Base-by-base conservation (phyloP, 1,139 yeast species). In the Candida albicans region DNA sequence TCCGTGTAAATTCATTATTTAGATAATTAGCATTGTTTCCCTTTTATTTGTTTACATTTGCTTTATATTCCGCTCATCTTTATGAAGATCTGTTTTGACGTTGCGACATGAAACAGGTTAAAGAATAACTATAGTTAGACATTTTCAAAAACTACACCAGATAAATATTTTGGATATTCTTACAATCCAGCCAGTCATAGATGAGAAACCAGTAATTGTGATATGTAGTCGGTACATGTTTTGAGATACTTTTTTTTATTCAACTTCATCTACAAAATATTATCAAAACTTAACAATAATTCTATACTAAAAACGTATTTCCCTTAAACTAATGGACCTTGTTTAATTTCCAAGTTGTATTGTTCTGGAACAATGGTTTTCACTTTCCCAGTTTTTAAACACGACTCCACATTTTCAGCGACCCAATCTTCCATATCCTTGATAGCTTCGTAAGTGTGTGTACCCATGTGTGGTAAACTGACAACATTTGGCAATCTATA, bases 391-490 rank as follows among this genome's bases (percentile, higher is more conserved):
- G 82, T 77, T 31, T 65, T 56, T 41, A 81, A 58, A 47, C 62
- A 75, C 30, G 60, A 56, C 32, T 57, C 58, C 12, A 77, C 74
- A 52, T 79, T 79, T 34, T 70, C 71, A 39, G 80, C 66, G 11
- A 74, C 79, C 59, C 78, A 77, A 47, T 65, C 70, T 62, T 82
- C 86, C 82, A 83, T 77, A 55, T 75, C 75, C 46, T 63, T 59
- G 41, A 77, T 68, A 2, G 87, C 79, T 58, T 81, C 86, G 37
- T 64, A 61, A 2, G 93, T 73, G 60, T 79, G 82, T 0, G 96
- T 87, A 27, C 96, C 96, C 84, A 86, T 80, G 60, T 89, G 95
- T 14, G 95, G 95, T 53, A 84, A 69, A 35, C 84, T 74, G 10
- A 84, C 72, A 12, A 82, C 88, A 47, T 81, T 79, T 4, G 81